Base-by-base conservation (phyloP, 1,139 yeast genomes). In the Saccharomyces hybrid region DNA sequence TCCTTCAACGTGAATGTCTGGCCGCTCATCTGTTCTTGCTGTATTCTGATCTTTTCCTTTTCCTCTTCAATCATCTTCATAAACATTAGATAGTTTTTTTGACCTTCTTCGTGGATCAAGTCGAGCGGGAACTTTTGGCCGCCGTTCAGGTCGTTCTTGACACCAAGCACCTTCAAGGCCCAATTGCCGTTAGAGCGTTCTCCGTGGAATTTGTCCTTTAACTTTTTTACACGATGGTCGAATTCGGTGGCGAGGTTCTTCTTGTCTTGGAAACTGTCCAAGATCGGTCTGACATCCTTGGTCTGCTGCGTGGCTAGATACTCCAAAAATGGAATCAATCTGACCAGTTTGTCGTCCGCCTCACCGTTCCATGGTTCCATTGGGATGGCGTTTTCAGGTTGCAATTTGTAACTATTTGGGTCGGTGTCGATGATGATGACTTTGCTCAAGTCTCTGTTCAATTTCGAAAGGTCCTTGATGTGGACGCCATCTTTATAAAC, bases 221-320 rank as follows among this genome's bases (percentile, higher is more conserved):
- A 81, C 64, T 78, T 77, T 26, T 75, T 74, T 68, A 91, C 98
- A 72, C 98, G 84, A 56, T 79, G 77, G 52, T 82, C 79, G 69
- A 88, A 93, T 70, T 91, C 99, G 55, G 79, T 84, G n/a, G 88
- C 81, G 54, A 89, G 80, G 46, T 80, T 71, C 30, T 67, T 60
- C 60, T 86, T 78, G 60, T 81, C 79, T 63, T 80, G 79, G 74
- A 84, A 95, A 3, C 96, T 81, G 62, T 78, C 78, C 66, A 95
- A 76, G 49, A 90, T 82, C 47, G 96, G 96, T 73, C 98, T 86
- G 54, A 95, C 93, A 72, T 93, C 99, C 70, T 82, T 81, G 63
- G 88, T 79, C 58, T 88, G 95, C 70, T 88, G 96, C 23, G 97
- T 88, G 16, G 97, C 99, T 60, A 93, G 75, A 76, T 89, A 95